Evolutionary conservation across 1,139 yeast species (phyloP).

Genomic region (Geotrichum europaeum): DNA sequence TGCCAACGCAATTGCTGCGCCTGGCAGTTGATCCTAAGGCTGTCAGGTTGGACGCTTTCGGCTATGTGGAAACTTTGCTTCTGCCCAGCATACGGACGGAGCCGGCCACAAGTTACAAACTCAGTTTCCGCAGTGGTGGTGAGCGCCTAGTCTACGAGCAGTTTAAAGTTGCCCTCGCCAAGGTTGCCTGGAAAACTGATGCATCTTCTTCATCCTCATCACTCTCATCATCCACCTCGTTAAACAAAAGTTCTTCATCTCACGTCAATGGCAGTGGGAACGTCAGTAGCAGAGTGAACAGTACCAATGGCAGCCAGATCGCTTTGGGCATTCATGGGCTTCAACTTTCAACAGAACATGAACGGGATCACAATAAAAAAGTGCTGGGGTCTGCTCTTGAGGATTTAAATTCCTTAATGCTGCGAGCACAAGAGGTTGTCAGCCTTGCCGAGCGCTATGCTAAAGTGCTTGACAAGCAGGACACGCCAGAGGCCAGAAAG

Average conservation of each 20-base stretch:
- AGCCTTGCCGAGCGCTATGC: conserved; percentile 50
- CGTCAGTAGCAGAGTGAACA: background rate
- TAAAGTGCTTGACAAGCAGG: conserved; percentile 23
- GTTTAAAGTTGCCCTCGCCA: conserved; percentile 25
- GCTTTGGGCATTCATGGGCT: conserved; percentile 62
- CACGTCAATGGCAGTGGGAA: background rate
- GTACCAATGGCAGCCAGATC: background rate
- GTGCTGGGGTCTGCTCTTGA: conserved; percentile 65
- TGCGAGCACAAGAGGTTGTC: conserved; percentile 69
- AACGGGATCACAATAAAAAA: conserved; percentile 54
- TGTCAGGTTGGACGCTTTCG: conserved; percentile 22
- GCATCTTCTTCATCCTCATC: background rate
- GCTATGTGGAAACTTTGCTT: conserved; percentile 24
- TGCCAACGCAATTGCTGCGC: conserved; percentile 24
- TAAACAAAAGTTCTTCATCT: background rate
- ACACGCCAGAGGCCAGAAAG: conserved; percentile 13
- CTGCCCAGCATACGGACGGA: conserved; percentile 22
- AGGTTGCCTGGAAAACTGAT: conserved; percentile 23
- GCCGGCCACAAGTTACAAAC: conserved; percentile 19
- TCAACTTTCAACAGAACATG: conserved; percentile 53
- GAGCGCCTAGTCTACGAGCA: conserved; percentile 31
- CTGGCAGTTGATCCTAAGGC: conserved; percentile 20
- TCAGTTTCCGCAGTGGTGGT: conserved; percentile 37
- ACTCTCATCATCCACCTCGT: background rate
- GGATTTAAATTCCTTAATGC: conserved; percentile 71